A percentile compares a stretch with the other conserved stretches of the same genome.
phyloP scores from a whole-genome alignment of 2,329 filamentous ascomycete genomes.

The Penicillium rolfsii region DNA sequence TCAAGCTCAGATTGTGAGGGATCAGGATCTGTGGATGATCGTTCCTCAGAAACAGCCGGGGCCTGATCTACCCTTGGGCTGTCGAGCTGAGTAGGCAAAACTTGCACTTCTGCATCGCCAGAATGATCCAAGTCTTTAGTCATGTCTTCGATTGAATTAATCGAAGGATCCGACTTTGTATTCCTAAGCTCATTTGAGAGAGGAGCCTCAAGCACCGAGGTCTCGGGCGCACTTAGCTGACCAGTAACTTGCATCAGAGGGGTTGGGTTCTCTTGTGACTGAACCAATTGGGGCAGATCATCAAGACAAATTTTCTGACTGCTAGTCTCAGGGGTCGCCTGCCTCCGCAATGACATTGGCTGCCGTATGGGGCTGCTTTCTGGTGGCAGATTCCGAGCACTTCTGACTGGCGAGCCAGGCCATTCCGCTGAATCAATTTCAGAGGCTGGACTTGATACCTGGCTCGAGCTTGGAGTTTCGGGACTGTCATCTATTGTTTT shows the following conservation, averaged over 20 bases:
- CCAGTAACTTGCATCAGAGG: background rate
- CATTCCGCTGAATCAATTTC: conserved; percentile 15
- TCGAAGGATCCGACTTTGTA: background rate
- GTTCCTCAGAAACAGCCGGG: background rate
- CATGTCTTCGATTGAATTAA: background rate
- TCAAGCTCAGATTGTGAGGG: background rate
- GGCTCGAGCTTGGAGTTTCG: conserved; percentile 21
- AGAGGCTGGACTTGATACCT: conserved; percentile 25
- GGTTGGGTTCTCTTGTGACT: background rate
- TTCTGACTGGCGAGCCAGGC: conserved; percentile 24
- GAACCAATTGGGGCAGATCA: background rate
- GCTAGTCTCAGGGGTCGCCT: background rate
- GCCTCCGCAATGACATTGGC: background rate
- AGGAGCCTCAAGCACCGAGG: background rate
- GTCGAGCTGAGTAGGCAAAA: background rate
- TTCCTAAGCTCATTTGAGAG: background rate
- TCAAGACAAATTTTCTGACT: background rate
- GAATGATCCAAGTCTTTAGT: background rate
- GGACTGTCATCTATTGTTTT: conserved; percentile 3
- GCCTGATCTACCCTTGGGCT: background rate
- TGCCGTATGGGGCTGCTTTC: conserved; percentile 35
- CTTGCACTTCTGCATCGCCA: background rate
- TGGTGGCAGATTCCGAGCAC: background rate
- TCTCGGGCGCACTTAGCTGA: background rate
- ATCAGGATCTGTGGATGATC: background rate